phyloP scores from a whole-genome alignment of 306 rosid genomes.

The Vigna nakashimae region DNA sequence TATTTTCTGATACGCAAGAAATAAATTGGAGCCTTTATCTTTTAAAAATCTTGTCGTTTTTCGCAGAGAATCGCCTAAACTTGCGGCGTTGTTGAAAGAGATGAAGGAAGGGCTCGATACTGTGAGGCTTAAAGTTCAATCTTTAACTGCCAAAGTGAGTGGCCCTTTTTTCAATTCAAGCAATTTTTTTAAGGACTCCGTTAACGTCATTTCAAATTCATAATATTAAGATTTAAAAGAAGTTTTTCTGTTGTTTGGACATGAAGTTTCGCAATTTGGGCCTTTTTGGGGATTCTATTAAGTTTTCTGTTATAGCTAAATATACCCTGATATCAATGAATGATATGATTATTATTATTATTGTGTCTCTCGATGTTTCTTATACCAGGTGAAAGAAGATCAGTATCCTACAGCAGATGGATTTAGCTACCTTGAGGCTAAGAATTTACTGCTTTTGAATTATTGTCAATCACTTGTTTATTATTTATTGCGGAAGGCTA shows the following conservation, averaged over 20 bases:
- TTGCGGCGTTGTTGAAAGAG: constrained; percentile 71
- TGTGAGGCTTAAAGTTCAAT: constrained; percentile 66
- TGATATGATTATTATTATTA: too few species aligned
- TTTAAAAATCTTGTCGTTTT: constrained; percentile 14
- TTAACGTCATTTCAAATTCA: too few species aligned
- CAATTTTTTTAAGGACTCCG: not conserved
- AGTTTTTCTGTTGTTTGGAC: not conserved
- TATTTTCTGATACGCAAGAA: too few species aligned
- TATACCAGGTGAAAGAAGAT: constrained; percentile 66
- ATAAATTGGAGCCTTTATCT: not conserved
- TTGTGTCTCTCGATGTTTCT: constrained; percentile 16
- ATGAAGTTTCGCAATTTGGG: not conserved
- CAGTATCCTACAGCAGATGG: constrained; percentile 76
- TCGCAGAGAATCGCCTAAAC: constrained; percentile 67
- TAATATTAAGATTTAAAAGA: too few species aligned
- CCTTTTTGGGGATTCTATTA: not conserved
- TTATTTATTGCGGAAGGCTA: constrained; percentile 80
- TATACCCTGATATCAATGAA: too few species aligned
- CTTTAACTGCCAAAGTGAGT: constrained; percentile 71
- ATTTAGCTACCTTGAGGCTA: constrained; percentile 88
- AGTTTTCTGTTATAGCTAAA: not conserved
- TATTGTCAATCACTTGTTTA: constrained; percentile 90
- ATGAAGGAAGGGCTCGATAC: constrained; percentile 85
- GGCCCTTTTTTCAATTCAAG: not conserved
- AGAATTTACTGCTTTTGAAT: constrained; percentile 75